These are phyloP conservation scores for Takashimella tepidaria DNA, from an alignment of 1,284 basidiomycete genomes.

Conservation along the genomic window DNA sequence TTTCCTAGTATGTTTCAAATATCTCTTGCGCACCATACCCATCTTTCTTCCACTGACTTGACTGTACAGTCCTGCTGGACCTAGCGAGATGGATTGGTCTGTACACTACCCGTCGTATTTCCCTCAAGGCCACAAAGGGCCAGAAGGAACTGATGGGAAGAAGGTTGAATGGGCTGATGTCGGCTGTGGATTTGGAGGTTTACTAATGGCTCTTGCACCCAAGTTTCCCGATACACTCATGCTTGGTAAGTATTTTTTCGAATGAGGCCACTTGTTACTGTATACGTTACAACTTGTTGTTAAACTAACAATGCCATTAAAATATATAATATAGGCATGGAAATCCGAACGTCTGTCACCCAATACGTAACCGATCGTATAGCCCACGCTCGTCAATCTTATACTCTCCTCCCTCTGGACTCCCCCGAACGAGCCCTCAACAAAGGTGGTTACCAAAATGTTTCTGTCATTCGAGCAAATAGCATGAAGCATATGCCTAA, in stretches of 20 bases:
- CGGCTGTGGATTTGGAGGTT: slow-evolving; percentile 95
- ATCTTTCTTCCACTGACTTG: neutral
- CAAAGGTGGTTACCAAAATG: slow-evolving; percentile 69
- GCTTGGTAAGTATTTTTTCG: slow-evolving; percentile 94
- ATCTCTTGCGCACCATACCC: too few species aligned
- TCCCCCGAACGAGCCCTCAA: slow-evolving; percentile 6
- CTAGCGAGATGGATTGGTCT: slow-evolving; percentile 75
- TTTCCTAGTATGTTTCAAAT: slow-evolving; percentile 65
- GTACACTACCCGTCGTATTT: slow-evolving; percentile 74
- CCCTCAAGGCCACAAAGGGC: slow-evolving; percentile 24
- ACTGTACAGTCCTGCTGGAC: slow-evolving; percentile 60
- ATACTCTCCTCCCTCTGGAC: slow-evolving; percentile 42
- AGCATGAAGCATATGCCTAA: slow-evolving; percentile 99
- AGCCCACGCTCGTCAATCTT: slow-evolving; percentile 65
- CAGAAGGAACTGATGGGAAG: slow-evolving; percentile 24
- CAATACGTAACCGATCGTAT: slow-evolving; percentile 96
- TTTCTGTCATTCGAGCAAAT: slow-evolving; percentile 91
- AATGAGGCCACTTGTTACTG: slow-evolving; percentile 92
- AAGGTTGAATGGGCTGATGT: slow-evolving; percentile 91
- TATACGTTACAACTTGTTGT: slow-evolving; percentile 85
- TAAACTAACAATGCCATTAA: slow-evolving; percentile 2
- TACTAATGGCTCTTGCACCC: slow-evolving; percentile 84
- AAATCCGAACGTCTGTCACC: slow-evolving; percentile 94
- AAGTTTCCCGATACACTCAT: slow-evolving; percentile 88
- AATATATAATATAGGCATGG: slow-evolving; percentile 75